Conservation (phyloP, 805 yeast species). For the Cyberlindnera mississippiensis region DNA sequence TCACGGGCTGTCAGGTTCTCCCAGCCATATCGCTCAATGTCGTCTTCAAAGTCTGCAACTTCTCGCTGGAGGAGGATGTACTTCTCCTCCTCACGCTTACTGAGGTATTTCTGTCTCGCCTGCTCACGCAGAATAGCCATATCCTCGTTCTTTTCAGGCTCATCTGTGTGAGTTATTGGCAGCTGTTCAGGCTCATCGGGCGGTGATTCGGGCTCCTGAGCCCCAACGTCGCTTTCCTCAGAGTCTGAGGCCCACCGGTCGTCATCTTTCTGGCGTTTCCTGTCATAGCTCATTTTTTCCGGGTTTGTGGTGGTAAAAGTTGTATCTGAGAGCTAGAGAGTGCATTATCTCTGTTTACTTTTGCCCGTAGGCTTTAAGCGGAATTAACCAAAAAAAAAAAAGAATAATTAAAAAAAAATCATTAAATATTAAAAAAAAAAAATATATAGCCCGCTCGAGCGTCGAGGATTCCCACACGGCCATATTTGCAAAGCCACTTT, state of each 20-base stretch:
- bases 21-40: conserved; percentile 52
- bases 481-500: no score
- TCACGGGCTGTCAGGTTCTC: conserved; percentile 44
- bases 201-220: not conserved
- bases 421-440: no score
- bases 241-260: conserved; percentile 25
- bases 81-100: conserved; percentile 46
- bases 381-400: no score
- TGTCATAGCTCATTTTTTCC: conserved; percentile 1
- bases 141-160: no score
- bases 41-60: conserved; percentile 44
- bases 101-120: conserved; percentile 47
- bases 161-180: not conserved
- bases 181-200: not conserved
- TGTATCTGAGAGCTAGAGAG: no score
- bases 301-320: no score
- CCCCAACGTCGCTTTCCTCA: conserved; percentile 12
- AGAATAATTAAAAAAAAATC: no score
- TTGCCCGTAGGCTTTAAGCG: no score
- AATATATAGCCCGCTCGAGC: no score
- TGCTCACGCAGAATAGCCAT: conserved; percentile 36
- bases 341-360: no score
- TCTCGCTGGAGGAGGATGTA: conserved; percentile 42
- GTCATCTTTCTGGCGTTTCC: conserved; percentile 13
- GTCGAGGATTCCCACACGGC: no score